Evolutionary conservation across 1,139 yeast genomes (phyloP).

Genomic region (Arxiozyma telluris): DNA sequence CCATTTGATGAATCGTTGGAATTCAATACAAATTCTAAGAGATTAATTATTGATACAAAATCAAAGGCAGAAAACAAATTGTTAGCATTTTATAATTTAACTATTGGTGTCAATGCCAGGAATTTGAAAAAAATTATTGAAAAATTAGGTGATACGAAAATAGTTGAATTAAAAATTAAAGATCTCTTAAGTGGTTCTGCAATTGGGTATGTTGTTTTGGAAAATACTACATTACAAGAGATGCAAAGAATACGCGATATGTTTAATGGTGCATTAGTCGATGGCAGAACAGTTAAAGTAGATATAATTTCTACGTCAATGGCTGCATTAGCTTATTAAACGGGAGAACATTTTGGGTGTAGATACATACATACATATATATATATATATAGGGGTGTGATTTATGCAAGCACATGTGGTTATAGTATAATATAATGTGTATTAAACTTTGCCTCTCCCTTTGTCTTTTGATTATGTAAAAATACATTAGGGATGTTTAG

Average conservation of each 20-base stretch:
- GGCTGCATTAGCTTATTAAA: neutral
- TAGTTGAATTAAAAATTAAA: constrained; percentile 17
- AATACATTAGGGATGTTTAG: too few species aligned
- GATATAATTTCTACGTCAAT: constrained; percentile 4
- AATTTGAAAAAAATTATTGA: constrained; percentile 18
- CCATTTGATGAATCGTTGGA: neutral
- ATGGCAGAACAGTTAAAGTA: constrained; percentile 21
- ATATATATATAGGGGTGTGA: too few species aligned
- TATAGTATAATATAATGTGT: too few species aligned
- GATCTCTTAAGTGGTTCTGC: constrained; percentile 28
- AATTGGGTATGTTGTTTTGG: constrained; percentile 23
- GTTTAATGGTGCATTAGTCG: constrained; percentile 25
- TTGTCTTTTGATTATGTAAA: too few species aligned
- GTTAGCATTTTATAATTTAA: constrained; percentile 20
- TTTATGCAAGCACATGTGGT: too few species aligned
- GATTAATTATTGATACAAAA: constrained; percentile 19
- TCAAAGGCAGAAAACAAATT: constrained; percentile 8
- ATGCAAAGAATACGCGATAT: constrained; percentile 18
- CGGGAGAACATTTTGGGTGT: neutral
- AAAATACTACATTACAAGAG: constrained; percentile 13
- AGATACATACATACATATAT: neutral
- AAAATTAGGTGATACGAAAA: constrained; percentile 14
- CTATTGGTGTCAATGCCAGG: constrained; percentile 21
- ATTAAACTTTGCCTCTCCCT: too few species aligned
- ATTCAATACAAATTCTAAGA: neutral